Base-by-base conservation (phyloP, 2,329 filamentous ascomycete genomes). In the Pestalotiopsis sp. region DNA sequence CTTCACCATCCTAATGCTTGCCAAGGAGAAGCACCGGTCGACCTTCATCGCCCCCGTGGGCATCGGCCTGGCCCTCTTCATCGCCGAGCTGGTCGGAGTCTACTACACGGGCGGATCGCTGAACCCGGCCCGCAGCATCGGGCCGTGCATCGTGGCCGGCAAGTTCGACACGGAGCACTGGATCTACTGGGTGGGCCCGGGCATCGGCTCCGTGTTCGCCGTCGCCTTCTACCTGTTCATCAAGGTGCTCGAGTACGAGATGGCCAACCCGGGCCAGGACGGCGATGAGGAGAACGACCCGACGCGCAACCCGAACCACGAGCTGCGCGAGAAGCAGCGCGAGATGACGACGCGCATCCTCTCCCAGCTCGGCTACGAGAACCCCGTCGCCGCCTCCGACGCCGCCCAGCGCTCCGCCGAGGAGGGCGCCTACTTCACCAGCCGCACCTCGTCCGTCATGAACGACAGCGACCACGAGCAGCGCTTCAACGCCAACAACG, bases 1-100 rank as follows among this genome's bases (percentile, higher is more conserved):
- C 25, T 81, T 88, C 58, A 84, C 86, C 2, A 84, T 88, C 66
- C 83, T 87, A 75, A 90, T 90, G 87, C 79, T 90, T 63, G 88
- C 87, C 1, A 85, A 84, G 14, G 87, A 90, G 71, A 90, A 91
- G 75, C 88, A 91, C 75, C 87, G 87, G 70, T 86, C 86, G 0
- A 91, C 88, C 0, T 91, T 84, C 74, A 80, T 91, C 9, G 89
- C 88, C 0, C 89, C 89, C 0, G 79, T 91, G 0, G 89, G 88
- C 2, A 90, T 91, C 72, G 90, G 90, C 0, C 76, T 91, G 2
- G 80, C 88, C 0, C 82, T 91, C 39, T 91, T 91, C 75, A 82
- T 91, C 38, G 75, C 73, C 20, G 64, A 77, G 71, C 68, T 86
- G 68, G 80, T 80, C 6, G 84, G 80, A 4, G 76, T 82, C 11